phyloP scores from a whole-genome alignment of 106 monocot species.

The Triglochin maritima region DNA sequence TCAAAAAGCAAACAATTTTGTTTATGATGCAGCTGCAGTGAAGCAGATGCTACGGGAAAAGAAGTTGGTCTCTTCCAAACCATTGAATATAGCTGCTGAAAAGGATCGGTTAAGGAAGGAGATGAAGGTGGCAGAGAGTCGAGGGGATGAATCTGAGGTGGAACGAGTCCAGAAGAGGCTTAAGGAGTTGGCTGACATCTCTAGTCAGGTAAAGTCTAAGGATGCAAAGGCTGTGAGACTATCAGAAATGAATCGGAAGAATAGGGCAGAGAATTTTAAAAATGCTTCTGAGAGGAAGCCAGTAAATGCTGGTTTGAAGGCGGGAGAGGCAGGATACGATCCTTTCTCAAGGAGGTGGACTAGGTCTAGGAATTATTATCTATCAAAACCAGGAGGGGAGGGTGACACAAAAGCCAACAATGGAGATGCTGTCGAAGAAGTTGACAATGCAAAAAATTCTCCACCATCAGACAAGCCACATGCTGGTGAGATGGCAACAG shows the following conservation, averaged over 20 bases:
- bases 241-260: constrained; percentile 84
- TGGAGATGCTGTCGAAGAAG: constrained; percentile 6
- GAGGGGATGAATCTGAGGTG: constrained; percentile 50
- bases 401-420: constrained; percentile 23
- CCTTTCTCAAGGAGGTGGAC: constrained; percentile 97
- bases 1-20: constrained; percentile 44
- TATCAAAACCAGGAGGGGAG: constrained; percentile 36
- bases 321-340: constrained; percentile 88
- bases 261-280: constrained; percentile 83
- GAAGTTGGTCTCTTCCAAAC: constrained; percentile 58
- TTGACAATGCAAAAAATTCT: neutral
- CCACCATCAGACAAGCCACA: constrained; percentile 6
- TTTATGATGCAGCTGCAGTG: constrained; percentile 78
- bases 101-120: constrained; percentile 81
- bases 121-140: constrained; percentile 44
- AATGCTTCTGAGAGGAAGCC: constrained; percentile 82
- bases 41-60: constrained; percentile 92
- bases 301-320: constrained; percentile 65
- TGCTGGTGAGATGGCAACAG: constrained; percentile 44
- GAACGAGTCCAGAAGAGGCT: constrained; percentile 41
- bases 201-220: constrained; percentile 28
- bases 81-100: constrained; percentile 77
- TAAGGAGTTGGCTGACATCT: constrained; percentile 43
- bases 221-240: constrained; percentile 74
- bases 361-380: constrained; percentile 79